phyloP scores from a whole-genome alignment of 2,329 filamentous ascomycete genomes.

The Trichoderma sp. region DNA sequence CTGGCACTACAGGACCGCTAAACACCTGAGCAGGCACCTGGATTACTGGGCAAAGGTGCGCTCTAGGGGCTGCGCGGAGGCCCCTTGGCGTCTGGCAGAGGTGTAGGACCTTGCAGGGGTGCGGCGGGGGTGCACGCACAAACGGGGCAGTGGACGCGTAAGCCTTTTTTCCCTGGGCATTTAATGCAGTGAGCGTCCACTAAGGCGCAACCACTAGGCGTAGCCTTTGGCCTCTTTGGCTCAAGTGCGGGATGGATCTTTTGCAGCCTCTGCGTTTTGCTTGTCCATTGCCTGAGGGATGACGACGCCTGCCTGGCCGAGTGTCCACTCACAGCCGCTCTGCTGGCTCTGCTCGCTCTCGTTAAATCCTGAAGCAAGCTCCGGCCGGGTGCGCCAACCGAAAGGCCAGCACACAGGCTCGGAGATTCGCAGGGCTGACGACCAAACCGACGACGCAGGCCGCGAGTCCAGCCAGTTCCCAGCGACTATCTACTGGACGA shows the following conservation, averaged over 20 bases:
- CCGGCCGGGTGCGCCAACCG: constrained; percentile 16
- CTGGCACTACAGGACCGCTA: neutral
- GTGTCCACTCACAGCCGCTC: neutral
- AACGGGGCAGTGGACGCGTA: constrained; percentile 33
- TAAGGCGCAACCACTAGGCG: constrained; percentile 19
- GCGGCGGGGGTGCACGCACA: constrained; percentile 19
- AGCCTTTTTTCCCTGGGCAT: constrained; percentile 27
- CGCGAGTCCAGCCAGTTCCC: neutral
- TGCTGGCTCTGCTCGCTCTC: neutral
- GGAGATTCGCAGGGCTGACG: constrained; percentile 26
- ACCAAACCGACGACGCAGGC: constrained; percentile 24
- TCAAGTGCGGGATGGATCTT: constrained; percentile 16
- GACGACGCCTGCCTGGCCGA: constrained; percentile 32
- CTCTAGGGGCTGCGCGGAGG: constrained; percentile 22
- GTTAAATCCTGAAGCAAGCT: neutral
- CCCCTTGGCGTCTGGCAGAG: constrained; percentile 16
- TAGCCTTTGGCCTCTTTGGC: constrained; percentile 5
- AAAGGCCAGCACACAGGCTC: constrained; percentile 14
- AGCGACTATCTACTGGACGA: neutral
- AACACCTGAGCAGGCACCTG: neutral
- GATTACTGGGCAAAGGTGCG: neutral
- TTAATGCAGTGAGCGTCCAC: constrained; percentile 11
- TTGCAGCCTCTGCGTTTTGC: constrained; percentile 14
- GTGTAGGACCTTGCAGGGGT: constrained; percentile 23
- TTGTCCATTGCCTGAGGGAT: constrained; percentile 30